Percentiles rank a stretch among this genome's conserved stretches.
These are phyloP conservation scores for Yamadazyma aaseri DNA, from an alignment of 1,139 yeast species.

Conservation along the genomic window DNA sequence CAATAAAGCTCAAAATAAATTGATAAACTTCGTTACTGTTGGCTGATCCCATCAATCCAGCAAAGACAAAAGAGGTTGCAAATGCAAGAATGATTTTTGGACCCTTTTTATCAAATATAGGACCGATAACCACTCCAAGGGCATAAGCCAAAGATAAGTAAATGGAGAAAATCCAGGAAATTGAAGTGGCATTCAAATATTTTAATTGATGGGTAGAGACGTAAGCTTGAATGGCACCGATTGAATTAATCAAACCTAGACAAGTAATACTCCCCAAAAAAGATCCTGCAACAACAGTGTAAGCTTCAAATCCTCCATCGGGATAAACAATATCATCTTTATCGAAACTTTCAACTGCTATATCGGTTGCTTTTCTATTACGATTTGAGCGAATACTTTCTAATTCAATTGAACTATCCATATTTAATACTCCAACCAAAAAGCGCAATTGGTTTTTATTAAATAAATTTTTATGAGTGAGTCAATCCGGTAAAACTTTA, in stretches of 20 bases:
- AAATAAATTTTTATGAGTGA: too few species aligned
- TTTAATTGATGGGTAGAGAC: conserved; percentile 51
- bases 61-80: conserved; percentile 28
- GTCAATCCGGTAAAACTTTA: too few species aligned
- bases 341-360: neutral
- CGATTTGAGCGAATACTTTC: neutral
- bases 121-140: conserved; percentile 36
- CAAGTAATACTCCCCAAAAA: conserved; percentile 54
- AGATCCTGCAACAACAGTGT: conserved; percentile 61
- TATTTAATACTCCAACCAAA: too few species aligned
- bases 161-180: conserved; percentile 45
- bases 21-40: conserved; percentile 31
- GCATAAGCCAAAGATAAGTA: conserved; percentile 32
- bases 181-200: conserved; percentile 38
- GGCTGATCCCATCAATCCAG: conserved; percentile 37
- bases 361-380: neutral
- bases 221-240: conserved; percentile 64
- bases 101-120: conserved; percentile 36
- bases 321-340: conserved; percentile 39
- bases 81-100: conserved; percentile 25
- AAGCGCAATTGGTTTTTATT: neutral
- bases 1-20: conserved; percentile 34
- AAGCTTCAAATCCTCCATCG: conserved; percentile 61
- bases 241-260: conserved; percentile 59
- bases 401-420: neutral